Evolutionary conservation across 148 eudicot genomes (phyloP), one percentile per base, ranked within the genome.

Genomic region (Rhododendron kiyosumense): DNA sequence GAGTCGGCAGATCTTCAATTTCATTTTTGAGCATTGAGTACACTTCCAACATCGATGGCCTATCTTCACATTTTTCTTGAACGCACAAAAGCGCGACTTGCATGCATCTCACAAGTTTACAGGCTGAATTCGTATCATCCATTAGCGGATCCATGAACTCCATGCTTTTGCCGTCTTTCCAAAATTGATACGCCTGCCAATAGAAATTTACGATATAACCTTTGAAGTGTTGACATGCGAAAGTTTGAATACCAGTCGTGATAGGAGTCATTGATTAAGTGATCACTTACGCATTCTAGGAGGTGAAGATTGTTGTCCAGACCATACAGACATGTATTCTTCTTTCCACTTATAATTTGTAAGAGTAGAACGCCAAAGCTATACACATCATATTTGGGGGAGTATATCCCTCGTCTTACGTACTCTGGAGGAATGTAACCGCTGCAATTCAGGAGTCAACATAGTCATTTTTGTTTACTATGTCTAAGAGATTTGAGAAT

Each of bases 1-100:
- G 92, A 54, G 41, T 75, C 18, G 85, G 87, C 11, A 85, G 30
- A 38, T 30, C 51, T 78, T 84, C 88, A 17, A 4, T 79, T 84
- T 88, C 90, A 74, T 89, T 90, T 57, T 86, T 88, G 38, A 92
- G 83, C 91, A 92, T 91, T 3, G 94, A 83, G 12, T 81, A 87
- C 49, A 92, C 89, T 79, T 90, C 89, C 79, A 91, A 85, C 91
- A 92, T 92, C 24, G 92, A 83, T 48, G 93, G 92, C 76, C 94
- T 87, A 11, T 92, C 90, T 81, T 78, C 86, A 85, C 88, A 87
- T 78, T 87, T 88, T 80, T 85, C 89, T 86, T 91, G 88, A 13
- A 89, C 88, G 51, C 93, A 91, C 76, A 89, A 84, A 73, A 88
- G 81, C 51, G 88, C 90, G 26, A 91, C 84, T 63, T 88, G 84